A percentile compares a stretch with the other conserved stretches of the same genome.
These are phyloP conservation scores for Xylariales sp. DNA, from an alignment of 2,329 filamentous ascomycete species.

Conservation along the genomic window DNA sequence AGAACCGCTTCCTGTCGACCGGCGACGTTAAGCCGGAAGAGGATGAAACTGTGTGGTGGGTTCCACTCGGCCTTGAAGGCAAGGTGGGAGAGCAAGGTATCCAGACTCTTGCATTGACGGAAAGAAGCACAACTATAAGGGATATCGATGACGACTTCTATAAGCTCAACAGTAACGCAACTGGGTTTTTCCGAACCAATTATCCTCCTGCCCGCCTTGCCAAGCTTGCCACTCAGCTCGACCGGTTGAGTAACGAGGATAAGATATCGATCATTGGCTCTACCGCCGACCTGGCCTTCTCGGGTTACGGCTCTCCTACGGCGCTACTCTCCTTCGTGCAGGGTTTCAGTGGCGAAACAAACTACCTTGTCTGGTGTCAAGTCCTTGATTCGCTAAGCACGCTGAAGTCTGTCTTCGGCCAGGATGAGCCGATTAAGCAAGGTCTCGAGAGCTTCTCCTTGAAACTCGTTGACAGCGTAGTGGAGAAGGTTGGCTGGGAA, in stretches of 20 bases:
- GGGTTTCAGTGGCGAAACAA: conserved; percentile 83
- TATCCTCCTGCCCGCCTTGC: conserved; percentile 86
- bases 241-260: conserved; percentile 83
- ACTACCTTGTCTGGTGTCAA: conserved; percentile 91
- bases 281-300: conserved; percentile 86
- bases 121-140: conserved; percentile 80
- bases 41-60: conserved; percentile 94
- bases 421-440: conserved; percentile 76
- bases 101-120: conserved; percentile 74
- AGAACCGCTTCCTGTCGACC: conserved; percentile 89
- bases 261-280: conserved; percentile 94
- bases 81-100: conserved; percentile 73
- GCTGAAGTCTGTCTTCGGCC: conserved; percentile 86
- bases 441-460: conserved; percentile 83
- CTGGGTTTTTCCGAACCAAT: conserved; percentile 91
- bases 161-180: conserved; percentile 90
- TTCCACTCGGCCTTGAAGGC: conserved; percentile 87
- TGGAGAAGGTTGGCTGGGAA: conserved; percentile 87
- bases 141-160: conserved; percentile 85
- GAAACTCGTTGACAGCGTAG: conserved; percentile 78
- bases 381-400: conserved; percentile 80
- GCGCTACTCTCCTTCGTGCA: conserved; percentile 86
- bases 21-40: conserved; percentile 93
- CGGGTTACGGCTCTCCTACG: conserved; percentile 84
- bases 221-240: conserved; percentile 81